These are phyloP conservation scores for Pythium vanterpoolii DNA, from an alignment of 352 stramenopile genomes.

Conservation along the genomic window DNA sequence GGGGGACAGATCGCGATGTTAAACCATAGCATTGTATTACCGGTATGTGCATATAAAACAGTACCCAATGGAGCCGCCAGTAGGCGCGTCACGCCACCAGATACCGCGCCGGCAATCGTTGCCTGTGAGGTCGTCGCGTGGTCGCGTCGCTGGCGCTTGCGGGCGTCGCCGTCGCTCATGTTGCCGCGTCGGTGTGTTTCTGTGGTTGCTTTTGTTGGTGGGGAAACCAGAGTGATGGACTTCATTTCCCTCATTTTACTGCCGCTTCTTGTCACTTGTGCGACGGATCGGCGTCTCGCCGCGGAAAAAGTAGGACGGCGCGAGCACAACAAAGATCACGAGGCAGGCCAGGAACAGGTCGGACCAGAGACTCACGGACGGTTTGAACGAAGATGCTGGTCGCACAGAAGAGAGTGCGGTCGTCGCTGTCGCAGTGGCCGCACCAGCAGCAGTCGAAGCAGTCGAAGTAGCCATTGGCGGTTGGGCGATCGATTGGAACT, in stretches of 20 bases:
- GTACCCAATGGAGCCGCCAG: conserved; percentile 67
- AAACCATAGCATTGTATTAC: conserved; percentile 14
- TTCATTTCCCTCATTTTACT: conserved; percentile 14
- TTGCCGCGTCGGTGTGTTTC: conserved; percentile 11
- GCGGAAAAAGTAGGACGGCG: conserved; percentile 56
- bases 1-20: not conserved
- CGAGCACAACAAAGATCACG: conserved; percentile 66
- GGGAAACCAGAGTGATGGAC: conserved; percentile 8
- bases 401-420: conserved; percentile 1
- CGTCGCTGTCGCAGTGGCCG: not conserved
- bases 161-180: conserved; percentile 7
- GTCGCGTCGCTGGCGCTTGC: conserved; percentile 11
- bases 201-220: not conserved
- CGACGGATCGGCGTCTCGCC: conserved; percentile 4
- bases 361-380: conserved; percentile 35
- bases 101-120: conserved; percentile 53
- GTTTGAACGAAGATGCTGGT: not conserved
- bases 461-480: not conserved
- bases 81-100: conserved; percentile 61
- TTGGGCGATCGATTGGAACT: not conserved
- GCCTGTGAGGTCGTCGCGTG: conserved; percentile 42
- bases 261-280: conserved; percentile 17
- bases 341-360: conserved; percentile 57
- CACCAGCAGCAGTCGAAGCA: not conserved
- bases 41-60: not conserved